Conservation (phyloP, 2,329 filamentous ascomycete genomes). For the Coniochaeta sp. region DNA sequence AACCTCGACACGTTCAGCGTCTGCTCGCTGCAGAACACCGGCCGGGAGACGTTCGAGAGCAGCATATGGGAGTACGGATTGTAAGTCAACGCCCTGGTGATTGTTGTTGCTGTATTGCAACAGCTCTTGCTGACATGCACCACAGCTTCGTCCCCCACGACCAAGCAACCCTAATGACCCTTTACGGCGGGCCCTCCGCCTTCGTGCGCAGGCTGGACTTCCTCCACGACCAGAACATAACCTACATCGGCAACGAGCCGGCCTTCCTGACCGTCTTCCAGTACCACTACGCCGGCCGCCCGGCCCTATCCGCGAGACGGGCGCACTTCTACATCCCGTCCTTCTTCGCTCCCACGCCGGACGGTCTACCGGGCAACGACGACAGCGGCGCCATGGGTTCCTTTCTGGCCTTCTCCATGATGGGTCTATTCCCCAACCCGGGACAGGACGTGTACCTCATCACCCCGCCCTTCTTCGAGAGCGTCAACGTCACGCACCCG, state of each 20-base stretch:
- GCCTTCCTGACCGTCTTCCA: slow-evolving; percentile 59
- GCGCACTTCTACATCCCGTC: slow-evolving; percentile 60
- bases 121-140: not conserved
- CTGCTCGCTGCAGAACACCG: slow-evolving; percentile 54
- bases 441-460: slow-evolving; percentile 68
- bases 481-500: slow-evolving; percentile 49
- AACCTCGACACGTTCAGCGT: slow-evolving; percentile 44
- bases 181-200: slow-evolving; percentile 50
- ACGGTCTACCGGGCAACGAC: slow-evolving; percentile 63
- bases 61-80: slow-evolving; percentile 70
- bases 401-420: slow-evolving; percentile 60
- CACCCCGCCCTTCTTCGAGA: slow-evolving; percentile 59
- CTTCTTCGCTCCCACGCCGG: slow-evolving; percentile 51
- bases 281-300: slow-evolving; percentile 63
- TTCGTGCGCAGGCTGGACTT: slow-evolving; percentile 57
- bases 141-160: slow-evolving; percentile 48
- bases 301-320: slow-evolving; percentile 44
- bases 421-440: slow-evolving; percentile 62
- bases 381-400: slow-evolving; percentile 65
- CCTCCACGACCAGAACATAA: slow-evolving; percentile 56
- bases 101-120: not conserved
- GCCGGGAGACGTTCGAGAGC: slow-evolving; percentile 65
- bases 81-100: slow-evolving; percentile 25
- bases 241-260: slow-evolving; percentile 59
- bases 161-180: slow-evolving; percentile 44